Percentiles rank a stretch among this genome's conserved stretches.
Evolutionary conservation across 257 asterid genomes (phyloP).

Genomic region (Anisodus acutangulus): DNA sequence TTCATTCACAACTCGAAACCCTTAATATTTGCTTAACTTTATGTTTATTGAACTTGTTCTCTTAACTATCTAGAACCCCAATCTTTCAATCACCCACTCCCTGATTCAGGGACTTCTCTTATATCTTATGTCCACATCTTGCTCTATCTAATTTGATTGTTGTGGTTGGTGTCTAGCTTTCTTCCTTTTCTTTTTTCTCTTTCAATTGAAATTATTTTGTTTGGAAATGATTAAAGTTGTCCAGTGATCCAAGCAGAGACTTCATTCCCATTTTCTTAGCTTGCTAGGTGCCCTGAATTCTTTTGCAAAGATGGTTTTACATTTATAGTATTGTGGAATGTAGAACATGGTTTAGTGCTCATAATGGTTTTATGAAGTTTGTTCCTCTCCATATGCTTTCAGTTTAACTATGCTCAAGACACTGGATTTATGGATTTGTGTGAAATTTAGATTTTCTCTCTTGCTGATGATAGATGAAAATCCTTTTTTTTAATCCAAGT

Average conservation of each 20-base stretch:
- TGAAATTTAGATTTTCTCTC: neutral
- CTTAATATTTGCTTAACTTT: neutral
- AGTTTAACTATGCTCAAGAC: conserved; percentile 5
- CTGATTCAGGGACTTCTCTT: neutral
- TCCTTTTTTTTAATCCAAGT: neutral
- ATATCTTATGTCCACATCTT: neutral
- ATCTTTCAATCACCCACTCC: neutral
- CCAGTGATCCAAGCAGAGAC: conserved; percentile 12
- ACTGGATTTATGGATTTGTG: neutral
- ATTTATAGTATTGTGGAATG: neutral
- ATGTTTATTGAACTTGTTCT: neutral
- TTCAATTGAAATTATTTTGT: conserved; percentile 3
- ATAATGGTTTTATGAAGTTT: neutral
- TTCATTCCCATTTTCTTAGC: conserved; percentile 11
- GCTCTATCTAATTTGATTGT: neutral
- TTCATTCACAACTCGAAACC: neutral
- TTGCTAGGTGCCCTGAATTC: conserved; percentile 8
- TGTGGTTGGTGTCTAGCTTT: neutral
- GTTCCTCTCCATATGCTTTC: conserved; percentile 23
- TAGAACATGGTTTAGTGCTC: neutral
- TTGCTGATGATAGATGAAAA: conserved; percentile 10
- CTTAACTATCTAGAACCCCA: neutral
- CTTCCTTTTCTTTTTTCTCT: neutral
- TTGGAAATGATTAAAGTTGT: neutral
- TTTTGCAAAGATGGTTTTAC: conserved; percentile 13